These are phyloP conservation scores for Fusarium sp. DNA, from an alignment of 2,329 filamentous ascomycete species.

Conservation along the genomic window DNA sequence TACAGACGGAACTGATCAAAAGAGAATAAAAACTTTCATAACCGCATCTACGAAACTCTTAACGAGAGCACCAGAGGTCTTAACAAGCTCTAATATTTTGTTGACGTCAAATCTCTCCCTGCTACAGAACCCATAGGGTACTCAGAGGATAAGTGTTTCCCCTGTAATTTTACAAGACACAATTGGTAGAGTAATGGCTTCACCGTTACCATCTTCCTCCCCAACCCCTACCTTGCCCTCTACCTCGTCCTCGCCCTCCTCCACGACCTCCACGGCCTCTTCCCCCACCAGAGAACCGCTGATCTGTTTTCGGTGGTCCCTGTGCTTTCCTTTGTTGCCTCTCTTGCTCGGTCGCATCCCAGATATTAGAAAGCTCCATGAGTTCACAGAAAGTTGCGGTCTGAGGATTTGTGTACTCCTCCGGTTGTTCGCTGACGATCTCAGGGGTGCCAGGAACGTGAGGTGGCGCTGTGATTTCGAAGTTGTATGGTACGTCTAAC, in stretches of 20 bases:
- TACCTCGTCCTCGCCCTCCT: slow-evolving; percentile 50
- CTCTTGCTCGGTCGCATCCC: slow-evolving; percentile 79
- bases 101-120: neutral
- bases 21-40: neutral
- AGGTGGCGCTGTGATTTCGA: slow-evolving; percentile 79
- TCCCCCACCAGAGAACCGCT: slow-evolving; percentile 55
- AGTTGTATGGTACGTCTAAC: slow-evolving; percentile 82
- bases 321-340: slow-evolving; percentile 68
- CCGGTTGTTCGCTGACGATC: slow-evolving; percentile 72
- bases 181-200: neutral
- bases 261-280: slow-evolving; percentile 52
- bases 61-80: neutral
- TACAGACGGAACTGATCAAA: neutral
- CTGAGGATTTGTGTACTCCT: slow-evolving; percentile 89
- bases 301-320: slow-evolving; percentile 65
- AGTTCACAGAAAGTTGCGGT: slow-evolving; percentile 85
- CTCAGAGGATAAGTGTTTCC: neutral
- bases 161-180: neutral
- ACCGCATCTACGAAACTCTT: neutral
- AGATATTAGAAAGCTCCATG: slow-evolving; percentile 81
- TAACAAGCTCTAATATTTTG: neutral
- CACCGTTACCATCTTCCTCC: slow-evolving; percentile 40
- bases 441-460: slow-evolving; percentile 72
- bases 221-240: slow-evolving; percentile 46
- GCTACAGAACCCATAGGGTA: neutral